phyloP scores from a whole-genome alignment of 2,329 filamentous ascomycete species.

The Talaromyces sp. region DNA sequence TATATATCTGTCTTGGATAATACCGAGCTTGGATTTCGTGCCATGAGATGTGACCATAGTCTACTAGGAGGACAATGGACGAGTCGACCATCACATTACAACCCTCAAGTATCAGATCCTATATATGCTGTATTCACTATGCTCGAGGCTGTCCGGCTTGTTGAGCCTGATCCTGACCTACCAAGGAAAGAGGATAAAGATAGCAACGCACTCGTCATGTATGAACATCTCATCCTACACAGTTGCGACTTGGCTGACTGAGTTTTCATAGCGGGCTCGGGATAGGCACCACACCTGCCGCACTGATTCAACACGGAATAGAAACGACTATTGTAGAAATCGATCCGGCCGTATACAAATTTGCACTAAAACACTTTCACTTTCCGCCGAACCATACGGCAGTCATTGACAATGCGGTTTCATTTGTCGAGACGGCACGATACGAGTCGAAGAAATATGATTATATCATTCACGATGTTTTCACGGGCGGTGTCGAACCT shows the following conservation, averaged over 20 bases:
- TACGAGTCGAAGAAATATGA: constrained; percentile 58
- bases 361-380: constrained; percentile 75
- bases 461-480: constrained; percentile 96
- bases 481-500: constrained; percentile 92
- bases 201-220: constrained; percentile 81
- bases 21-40: constrained; percentile 62
- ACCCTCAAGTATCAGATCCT: constrained; percentile 65
- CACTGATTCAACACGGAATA: constrained; percentile 80
- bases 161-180: constrained; percentile 51
- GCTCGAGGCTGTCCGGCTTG: constrained; percentile 81
- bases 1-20: constrained; percentile 90
- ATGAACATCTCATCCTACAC: constrained; percentile 34
- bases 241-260: constrained; percentile 1
- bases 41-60: constrained; percentile 90
- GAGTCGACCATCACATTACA: constrained; percentile 44
- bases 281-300: constrained; percentile 84
- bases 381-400: constrained; percentile 71
- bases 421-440: constrained; percentile 54
- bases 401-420: constrained; percentile 75
- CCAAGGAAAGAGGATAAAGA: constrained; percentile 50
- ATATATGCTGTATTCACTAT: constrained; percentile 96
- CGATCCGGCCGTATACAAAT: constrained; percentile 80
- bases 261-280: constrained; percentile 64
- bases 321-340: constrained; percentile 93
- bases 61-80: constrained; percentile 90